Evolutionary conservation across 1,139 yeast species (phyloP), one percentile per base, ranked within the genome.

Genomic region (Yamadazyma atmosphaerica): DNA sequence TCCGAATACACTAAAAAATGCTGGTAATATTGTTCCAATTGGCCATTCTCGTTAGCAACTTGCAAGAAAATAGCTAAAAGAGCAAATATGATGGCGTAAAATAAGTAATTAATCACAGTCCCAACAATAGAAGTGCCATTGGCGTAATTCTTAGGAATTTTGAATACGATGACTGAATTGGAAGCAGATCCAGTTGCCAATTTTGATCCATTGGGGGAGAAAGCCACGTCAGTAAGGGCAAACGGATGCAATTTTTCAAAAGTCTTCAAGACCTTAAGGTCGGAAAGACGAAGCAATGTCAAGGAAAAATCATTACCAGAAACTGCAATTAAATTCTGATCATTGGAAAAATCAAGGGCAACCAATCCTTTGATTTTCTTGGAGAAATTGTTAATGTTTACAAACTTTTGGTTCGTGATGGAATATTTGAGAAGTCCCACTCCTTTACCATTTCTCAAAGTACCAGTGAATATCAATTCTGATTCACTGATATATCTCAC

Each of bases 181-280:
- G 95, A 87, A 2, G 94, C 95, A 34, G 95, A 84, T 0, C 83
- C 85, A 12, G 90, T 78, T 1, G 90, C 95, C 35, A 89, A 64
- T 39, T 75, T 48, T 30, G 75, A 65, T 11, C 92, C 90, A 50
- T 80, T 75, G 8, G 87, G 83, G 12, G 87, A 82, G 44, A 89
- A 80, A 0, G 79, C 69, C 9, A 87, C 77, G 36, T 79, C 74
- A 0, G 97, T 90, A 37, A 90, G 82, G 9, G 96, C 92, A 60
- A 87, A 86, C 7, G 75, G 68, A 58, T 90, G 98, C 35, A 83
- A 81, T 44, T 83, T 76, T 36, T 73, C 72, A 43, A 81, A 67
- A 5, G 72, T 62, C 42, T 74, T 74, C 32, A 81, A 52, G 9
- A 72, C 62, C 35, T 72, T 68, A 40, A 86, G 74, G 45, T 72